These are phyloP conservation scores for Boeremia exigua DNA, from an alignment of 2,329 filamentous ascomycete genomes.

Conservation along the genomic window DNA sequence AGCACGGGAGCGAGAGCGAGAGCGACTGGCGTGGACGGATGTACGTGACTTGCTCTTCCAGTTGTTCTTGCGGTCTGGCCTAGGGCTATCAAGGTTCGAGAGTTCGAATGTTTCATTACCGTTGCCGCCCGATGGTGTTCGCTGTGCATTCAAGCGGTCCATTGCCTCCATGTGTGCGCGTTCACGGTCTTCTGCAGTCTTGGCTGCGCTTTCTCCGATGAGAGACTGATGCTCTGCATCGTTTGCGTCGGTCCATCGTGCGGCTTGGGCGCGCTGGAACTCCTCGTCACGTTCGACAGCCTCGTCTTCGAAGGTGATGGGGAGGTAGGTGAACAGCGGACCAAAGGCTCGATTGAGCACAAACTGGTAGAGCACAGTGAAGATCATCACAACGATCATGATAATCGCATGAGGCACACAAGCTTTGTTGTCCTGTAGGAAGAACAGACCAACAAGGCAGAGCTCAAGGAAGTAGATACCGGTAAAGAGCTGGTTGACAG, in stretches of 20 bases:
- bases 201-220: conserved; percentile 38
- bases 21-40: conserved; percentile 38
- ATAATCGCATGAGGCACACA: conserved; percentile 80
- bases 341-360: conserved; percentile 83
- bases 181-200: conserved; percentile 40
- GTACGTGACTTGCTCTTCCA: conserved; percentile 41
- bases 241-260: conserved; percentile 66
- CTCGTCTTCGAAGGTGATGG: conserved; percentile 94
- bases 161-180: conserved; percentile 41
- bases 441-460: conserved; percentile 87
- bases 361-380: conserved; percentile 80
- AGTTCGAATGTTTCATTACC: conserved; percentile 34
- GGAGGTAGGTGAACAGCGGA: conserved; percentile 85
- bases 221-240: conserved; percentile 53
- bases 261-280: conserved; percentile 79
- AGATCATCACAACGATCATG: conserved; percentile 77
- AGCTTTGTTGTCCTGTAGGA: conserved; percentile 70
- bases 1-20: conserved; percentile 25
- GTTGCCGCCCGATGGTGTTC: background rate
- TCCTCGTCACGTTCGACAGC: conserved; percentile 89
- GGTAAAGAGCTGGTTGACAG: conserved; percentile 94
- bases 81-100: conserved; percentile 34
- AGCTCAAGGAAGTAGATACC: conserved; percentile 95
- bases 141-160: conserved; percentile 21
- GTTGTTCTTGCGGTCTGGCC: conserved; percentile 26